Base-by-base conservation (phyloP, 257 asterid genomes). In the Cinchona pubescens region DNA sequence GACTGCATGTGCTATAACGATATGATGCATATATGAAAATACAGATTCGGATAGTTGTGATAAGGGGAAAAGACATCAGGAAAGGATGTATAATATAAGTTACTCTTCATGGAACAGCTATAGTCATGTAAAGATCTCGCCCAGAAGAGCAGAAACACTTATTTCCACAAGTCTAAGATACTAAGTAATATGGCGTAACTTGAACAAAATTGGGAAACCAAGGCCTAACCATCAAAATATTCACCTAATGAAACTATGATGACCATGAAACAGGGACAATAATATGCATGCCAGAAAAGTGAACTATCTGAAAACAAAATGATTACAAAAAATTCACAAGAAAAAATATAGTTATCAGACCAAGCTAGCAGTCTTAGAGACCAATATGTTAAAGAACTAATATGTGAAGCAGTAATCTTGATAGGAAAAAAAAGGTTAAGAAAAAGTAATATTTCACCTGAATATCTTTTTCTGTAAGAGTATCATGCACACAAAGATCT, bases 391-490 rank as follows among this genome's bases (percentile, higher is more conserved):
- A 9, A 46, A 37, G 59, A 51, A 13, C 29, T 14, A 37, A 19
- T 25, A 4, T 16, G 43, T 12, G 8, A 21, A 0, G 27, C 60
- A 51, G 49, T 46, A 49, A 37, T 29, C 12, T 48, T 46, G 29
- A 37, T 10, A 42, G 12, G 18, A n/a, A n/a, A n/a, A n/a, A n/a
- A n/a, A n/a, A n/a, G n/a, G n/a, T n/a, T n/a, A n/a, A n/a, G n/a
- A n/a, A n/a, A n/a, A 42, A 42, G 32, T 53, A 29, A 27, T 40
- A 64, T 37, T 49, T 70, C 64, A 94, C 99, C 99, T 95, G 96
- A 82, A 95, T 87, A 79, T 95, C 99, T 76, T 73, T 76, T 81
- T 88, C 94, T 32, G 98, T 85, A 71, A 95, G 90, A 23, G 81
- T 66, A 77, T 90, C 92, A 78, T 95, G 99, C 0, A 88, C 91